Evolutionary conservation across 1,284 basidiomycete species (phyloP), one percentile per base, ranked within the genome.

Genomic region (Pholiota adiposa): DNA sequence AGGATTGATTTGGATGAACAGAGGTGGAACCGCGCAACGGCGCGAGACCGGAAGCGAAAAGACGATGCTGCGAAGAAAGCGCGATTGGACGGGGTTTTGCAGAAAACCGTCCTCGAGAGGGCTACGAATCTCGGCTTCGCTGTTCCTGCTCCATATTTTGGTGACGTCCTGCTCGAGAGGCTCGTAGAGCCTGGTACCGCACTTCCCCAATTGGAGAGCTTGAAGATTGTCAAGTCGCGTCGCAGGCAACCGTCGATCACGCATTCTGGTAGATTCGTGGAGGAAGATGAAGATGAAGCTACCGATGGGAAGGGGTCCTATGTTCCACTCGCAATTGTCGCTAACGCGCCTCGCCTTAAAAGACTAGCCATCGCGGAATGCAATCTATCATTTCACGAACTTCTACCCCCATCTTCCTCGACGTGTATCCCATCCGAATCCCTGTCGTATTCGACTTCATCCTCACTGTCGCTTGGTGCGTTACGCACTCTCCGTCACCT

Each of bases 341-440:
- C 27, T 16, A 44, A 19, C 18, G 41, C 43, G 3, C 54, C 54
- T 7, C 18, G 36, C 5, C 43, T 55, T 12, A 29, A 33, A 18
- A 31, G 46, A 21, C 19, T 55, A 7, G 54, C 54, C n/a, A 46
- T 55, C 18, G 54, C 54, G 2, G 54, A 55, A 29, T 38, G 43
- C 8, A 34, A 33, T 27, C 34, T 55, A 2, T 21, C 54, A 11
- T 55, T 55, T 14, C 31, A 36, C 2, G 54, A 55, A 16, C 50
- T 51, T 12, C 21, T 51, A 23, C 19, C 43, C 12, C 11, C 41
- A 7, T n/a, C 41, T 23, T 48, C 18, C 48, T 18, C 44, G 14
- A n/a, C 36, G 6, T 11, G 11, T 31, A 4, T 31, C 29, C 7
- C 29, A 29, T 53, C 9, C 14, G 16, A 19, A 9, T 18, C 9